Percentiles rank a stretch among this genome's conserved stretches.
These are phyloP conservation scores for Cryptococcus sp. DNA, from an alignment of 1,284 basidiomycete genomes.

Conservation along the genomic window DNA sequence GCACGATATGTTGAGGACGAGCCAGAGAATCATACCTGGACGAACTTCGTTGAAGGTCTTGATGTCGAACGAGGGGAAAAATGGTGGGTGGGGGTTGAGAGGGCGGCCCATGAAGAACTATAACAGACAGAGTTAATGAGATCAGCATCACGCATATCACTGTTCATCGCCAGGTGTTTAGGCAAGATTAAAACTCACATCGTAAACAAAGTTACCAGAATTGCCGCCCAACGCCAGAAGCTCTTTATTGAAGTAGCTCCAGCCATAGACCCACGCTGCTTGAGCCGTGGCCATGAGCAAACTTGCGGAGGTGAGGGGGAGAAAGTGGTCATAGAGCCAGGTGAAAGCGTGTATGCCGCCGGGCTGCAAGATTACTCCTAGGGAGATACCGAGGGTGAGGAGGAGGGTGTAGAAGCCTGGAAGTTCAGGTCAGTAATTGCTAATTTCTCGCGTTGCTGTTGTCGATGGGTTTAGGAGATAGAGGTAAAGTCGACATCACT, in stretches of 20 bases:
- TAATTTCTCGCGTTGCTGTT: background rate
- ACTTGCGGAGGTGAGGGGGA: constrained; percentile 83
- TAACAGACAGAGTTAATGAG: background rate
- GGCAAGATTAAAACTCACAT: constrained; percentile 62
- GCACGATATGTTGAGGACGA: constrained; percentile 86
- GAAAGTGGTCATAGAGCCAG: constrained; percentile 88
- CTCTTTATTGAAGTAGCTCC: constrained; percentile 64
- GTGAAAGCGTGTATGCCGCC: constrained; percentile 80
- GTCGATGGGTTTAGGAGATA: background rate
- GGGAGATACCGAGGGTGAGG: constrained; percentile 69
- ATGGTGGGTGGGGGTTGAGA: constrained; percentile 73
- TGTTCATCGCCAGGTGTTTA: background rate
- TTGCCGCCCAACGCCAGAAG: constrained; percentile 92
- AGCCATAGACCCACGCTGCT: constrained; percentile 70
- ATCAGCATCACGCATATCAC: too few species aligned
- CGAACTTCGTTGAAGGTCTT: constrained; percentile 97
- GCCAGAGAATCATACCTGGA: constrained; percentile 94
- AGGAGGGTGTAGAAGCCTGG: constrained; percentile 85
- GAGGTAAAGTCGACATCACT: background rate
- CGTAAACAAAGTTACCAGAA: constrained; percentile 82
- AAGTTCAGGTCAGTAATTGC: too few species aligned
- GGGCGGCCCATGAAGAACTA: constrained; percentile 97
- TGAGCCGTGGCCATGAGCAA: constrained; percentile 77
- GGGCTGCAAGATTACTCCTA: constrained; percentile 64
- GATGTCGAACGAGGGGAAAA: constrained; percentile 73